Conservation (phyloP, 2,329 filamentous ascomycete genomes). For the Aureobasidium melanogenum region DNA sequence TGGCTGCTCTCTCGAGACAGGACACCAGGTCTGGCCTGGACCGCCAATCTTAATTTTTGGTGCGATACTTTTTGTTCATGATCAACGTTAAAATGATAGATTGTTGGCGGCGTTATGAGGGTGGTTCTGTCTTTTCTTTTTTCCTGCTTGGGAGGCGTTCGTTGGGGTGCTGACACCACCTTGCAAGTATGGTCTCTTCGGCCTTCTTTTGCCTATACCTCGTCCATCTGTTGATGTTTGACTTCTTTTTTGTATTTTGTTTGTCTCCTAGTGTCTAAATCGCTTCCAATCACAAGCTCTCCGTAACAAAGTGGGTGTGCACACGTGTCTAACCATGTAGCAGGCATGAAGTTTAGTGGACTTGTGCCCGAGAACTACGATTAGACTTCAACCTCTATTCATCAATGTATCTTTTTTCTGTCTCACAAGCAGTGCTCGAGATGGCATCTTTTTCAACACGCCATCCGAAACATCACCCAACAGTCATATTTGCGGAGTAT, state of each 20-base stretch:
- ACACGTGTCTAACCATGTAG: background rate
- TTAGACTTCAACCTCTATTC: too few relatives aligned
- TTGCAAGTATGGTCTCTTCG: background rate
- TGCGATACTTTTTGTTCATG: background rate
- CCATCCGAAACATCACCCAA: too few relatives aligned
- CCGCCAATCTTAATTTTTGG: background rate
- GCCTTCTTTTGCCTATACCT: background rate
- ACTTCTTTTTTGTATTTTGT: background rate
- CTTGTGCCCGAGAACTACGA: too few relatives aligned
- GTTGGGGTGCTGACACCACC: background rate
- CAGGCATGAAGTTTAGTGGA: background rate
- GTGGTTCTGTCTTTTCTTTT: background rate
- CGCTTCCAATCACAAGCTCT: background rate
- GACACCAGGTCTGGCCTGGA: background rate
- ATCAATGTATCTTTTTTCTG: background rate
- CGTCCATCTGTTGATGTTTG: background rate
- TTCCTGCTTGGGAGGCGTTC: background rate
- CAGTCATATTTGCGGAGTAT: too few relatives aligned
- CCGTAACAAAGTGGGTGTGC: background rate
- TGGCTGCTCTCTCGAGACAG: conserved; percentile 8
- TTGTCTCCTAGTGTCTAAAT: background rate
- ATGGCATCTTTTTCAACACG: too few relatives aligned
- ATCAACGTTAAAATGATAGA: conserved; percentile 4
- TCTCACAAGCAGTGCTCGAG: too few relatives aligned
- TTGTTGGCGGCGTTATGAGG: background rate